A percentile compares a stretch with the other conserved stretches of the same genome.
These are phyloP conservation scores for Moesziomyces parantarcticus DNA, from an alignment of 1,284 basidiomycete genomes.

Conservation along the genomic window DNA sequence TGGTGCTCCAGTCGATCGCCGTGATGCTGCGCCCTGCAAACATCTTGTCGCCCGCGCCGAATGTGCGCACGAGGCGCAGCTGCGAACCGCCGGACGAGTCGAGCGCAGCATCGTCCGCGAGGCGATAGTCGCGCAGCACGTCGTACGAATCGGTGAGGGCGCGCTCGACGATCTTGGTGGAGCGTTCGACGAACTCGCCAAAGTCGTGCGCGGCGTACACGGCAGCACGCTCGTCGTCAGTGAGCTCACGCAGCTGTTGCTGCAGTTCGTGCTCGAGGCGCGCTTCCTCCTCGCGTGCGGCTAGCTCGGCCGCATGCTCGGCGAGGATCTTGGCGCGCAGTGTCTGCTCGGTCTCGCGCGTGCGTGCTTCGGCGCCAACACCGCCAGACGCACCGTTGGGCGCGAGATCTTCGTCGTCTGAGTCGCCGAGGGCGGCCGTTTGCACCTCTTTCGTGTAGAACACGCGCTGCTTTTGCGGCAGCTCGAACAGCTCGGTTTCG, in stretches of 20 bases:
- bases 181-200: conserved; percentile 89
- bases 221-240: conserved; percentile 82
- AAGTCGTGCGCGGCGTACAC: conserved; percentile 89
- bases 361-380: conserved; percentile 24
- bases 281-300: conserved; percentile 72
- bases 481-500: conserved; percentile 80
- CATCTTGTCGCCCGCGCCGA: conserved; percentile 52
- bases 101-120: conserved; percentile 80
- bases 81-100: conserved; percentile 18
- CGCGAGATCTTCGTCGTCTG: conserved; percentile 72
- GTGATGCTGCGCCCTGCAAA: conserved; percentile 87
- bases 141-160: conserved; percentile 97
- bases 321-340: conserved; percentile 40
- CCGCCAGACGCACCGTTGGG: conserved; percentile 78
- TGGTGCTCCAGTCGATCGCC: conserved; percentile 95
- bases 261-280: conserved; percentile 75
- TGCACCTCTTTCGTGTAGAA: conserved; percentile 95
- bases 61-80: conserved; percentile 46
- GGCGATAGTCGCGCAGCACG: conserved; percentile 93
- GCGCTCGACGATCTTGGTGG: conserved; percentile 93
- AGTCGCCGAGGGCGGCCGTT: conserved; percentile 54
- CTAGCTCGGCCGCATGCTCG: conserved; percentile 61
- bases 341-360: conserved; percentile 30
- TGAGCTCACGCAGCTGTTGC: conserved; percentile 85
- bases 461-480: conserved; percentile 85